Conservation (phyloP, 2,329 filamentous ascomycete species). For the Xylaria sp. region DNA sequence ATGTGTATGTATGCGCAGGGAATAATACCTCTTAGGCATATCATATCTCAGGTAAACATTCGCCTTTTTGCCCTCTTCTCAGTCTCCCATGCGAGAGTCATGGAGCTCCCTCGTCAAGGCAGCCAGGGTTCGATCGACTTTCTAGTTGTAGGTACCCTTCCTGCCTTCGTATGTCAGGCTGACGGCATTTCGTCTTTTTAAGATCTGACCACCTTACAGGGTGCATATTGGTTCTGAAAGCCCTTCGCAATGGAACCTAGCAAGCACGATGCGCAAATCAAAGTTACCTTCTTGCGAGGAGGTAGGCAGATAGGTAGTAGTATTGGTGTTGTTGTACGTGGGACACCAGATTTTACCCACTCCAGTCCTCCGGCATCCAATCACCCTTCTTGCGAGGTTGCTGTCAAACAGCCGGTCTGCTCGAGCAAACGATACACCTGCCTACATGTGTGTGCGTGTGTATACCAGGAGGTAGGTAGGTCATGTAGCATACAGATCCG, state of each 20-base stretch:
- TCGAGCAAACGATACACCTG: background rate
- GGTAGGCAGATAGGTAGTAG: no score
- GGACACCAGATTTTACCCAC: background rate
- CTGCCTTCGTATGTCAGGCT: background rate
- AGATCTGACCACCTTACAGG: background rate
- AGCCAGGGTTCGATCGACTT: background rate
- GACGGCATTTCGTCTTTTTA: background rate
- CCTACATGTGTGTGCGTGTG: no score
- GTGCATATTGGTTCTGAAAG: background rate
- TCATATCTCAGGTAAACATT: no score
- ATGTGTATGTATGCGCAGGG: no score
- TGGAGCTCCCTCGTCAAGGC: background rate
- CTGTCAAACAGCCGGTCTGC: background rate
- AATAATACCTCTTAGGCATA: no score
- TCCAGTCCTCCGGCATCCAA: background rate
- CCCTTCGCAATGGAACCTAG: background rate
- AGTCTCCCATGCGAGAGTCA: background rate
- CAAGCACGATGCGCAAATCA: no score
- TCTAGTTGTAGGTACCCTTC: no score
- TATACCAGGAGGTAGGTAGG: no score
- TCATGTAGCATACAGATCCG: no score
- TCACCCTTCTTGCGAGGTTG: background rate
- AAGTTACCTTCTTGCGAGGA: no score
- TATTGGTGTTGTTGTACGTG: no score
- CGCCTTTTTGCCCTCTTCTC: background rate